These are phyloP conservation scores for Mangifera indica DNA, from an alignment of 345 rosid genomes.

Conservation along the genomic window DNA sequence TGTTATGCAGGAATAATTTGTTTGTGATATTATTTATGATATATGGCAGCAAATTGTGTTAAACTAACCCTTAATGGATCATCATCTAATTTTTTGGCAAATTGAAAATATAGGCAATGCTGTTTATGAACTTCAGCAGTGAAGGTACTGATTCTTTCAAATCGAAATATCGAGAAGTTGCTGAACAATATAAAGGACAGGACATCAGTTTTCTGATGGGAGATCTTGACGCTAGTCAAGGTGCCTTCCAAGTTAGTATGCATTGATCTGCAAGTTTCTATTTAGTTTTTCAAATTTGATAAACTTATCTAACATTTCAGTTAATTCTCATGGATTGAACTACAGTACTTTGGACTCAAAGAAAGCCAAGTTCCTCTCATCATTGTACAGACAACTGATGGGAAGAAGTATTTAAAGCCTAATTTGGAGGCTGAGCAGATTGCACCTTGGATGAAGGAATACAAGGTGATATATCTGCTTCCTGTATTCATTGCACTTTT, in stretches of 20 bases:
- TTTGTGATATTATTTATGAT: neutral
- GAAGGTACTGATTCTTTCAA: constrained; percentile 58
- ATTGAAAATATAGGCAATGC: constrained; percentile 63
- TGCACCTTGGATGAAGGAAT: constrained; percentile 84
- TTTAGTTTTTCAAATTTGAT: constrained; percentile 9
- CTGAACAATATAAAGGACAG: constrained; percentile 66
- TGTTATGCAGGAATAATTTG: too few relatives aligned
- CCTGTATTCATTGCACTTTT: neutral
- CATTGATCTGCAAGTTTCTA: constrained; percentile 3
- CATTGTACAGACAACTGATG: constrained; percentile 63
- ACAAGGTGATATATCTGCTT: constrained; percentile 52
- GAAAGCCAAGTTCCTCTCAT: constrained; percentile 84
- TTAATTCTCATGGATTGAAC: constrained; percentile 21
- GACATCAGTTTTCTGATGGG: constrained; percentile 77
- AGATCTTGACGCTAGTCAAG: constrained; percentile 82
- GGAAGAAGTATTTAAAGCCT: constrained; percentile 71
- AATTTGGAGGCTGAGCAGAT: constrained; percentile 64
- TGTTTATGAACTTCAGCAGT: constrained; percentile 66
- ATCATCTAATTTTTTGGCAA: neutral
- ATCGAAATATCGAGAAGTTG: constrained; percentile 69
- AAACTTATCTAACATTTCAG: constrained; percentile 5
- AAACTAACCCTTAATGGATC: neutral
- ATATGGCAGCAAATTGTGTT: neutral
- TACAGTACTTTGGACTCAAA: constrained; percentile 87
- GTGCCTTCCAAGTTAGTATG: constrained; percentile 74